Conservation (phyloP, 164 flowering plant genomes). For the Stephania japonica region DNA sequence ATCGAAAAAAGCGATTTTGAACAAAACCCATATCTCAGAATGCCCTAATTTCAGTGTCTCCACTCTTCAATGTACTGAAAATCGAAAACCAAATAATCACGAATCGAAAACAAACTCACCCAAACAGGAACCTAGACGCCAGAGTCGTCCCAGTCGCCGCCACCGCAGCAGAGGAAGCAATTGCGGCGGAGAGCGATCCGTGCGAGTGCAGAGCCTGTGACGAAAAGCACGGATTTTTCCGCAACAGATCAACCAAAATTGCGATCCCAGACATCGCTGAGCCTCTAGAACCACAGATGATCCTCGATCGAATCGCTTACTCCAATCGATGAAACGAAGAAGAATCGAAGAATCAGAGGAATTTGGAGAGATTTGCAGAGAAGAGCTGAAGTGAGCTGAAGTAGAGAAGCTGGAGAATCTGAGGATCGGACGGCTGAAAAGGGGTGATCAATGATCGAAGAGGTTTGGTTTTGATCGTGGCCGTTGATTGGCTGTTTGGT, state of each 20-base stretch:
- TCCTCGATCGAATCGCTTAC: not conserved
- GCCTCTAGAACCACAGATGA: not conserved
- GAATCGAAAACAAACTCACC: slow-evolving; percentile 29
- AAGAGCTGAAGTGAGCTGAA: no score
- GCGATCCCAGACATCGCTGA: slow-evolving; percentile 42
- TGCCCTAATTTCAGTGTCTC: not conserved
- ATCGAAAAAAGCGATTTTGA: not conserved
- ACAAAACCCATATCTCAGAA: not conserved
- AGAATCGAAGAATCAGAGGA: not conserved
- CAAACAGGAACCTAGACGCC: slow-evolving; percentile 44
- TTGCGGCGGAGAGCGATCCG: slow-evolving; percentile 38
- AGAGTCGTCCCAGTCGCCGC: slow-evolving; percentile 42
- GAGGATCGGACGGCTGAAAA: not conserved
- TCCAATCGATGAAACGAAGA: not conserved
- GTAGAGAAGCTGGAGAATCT: not conserved
- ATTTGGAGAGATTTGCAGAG: no score
- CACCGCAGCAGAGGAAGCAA: slow-evolving; percentile 53
- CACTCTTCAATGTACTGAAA: not conserved
- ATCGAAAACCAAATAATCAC: not conserved
- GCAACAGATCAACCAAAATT: slow-evolving; percentile 40
- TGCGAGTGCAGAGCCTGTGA: slow-evolving; percentile 38
- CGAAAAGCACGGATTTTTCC: slow-evolving; percentile 45
- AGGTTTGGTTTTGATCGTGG: not conserved
- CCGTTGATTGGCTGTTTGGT: not conserved
- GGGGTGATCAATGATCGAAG: not conserved